Conservation (phyloP, 371 early-diverging fungal genomes). For the Sporodiniella umbellata region DNA sequence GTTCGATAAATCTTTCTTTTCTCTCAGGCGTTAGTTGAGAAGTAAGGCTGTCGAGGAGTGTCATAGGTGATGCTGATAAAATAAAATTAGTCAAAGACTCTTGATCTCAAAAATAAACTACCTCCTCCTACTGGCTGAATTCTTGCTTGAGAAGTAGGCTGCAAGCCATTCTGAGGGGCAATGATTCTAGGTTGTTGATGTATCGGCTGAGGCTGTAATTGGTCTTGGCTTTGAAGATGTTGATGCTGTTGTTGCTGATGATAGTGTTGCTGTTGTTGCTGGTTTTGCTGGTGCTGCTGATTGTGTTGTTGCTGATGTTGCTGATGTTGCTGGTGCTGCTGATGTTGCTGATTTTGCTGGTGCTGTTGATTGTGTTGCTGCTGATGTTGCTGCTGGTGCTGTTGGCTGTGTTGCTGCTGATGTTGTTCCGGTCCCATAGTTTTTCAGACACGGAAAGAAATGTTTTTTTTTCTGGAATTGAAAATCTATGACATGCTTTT, state of each 20-base stretch:
- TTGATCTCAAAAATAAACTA: background rate
- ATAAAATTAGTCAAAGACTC: background rate
- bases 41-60: constrained; percentile 36
- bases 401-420: background rate
- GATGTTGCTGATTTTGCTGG: background rate
- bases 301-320: too few species aligned
- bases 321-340: too few species aligned
- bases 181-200: background rate
- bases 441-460: background rate
- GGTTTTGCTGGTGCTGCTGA: too few species aligned
- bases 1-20: constrained; percentile 31
- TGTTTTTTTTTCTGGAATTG: background rate
- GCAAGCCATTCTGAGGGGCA: background rate
- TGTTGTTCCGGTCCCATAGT: background rate
- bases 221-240: too few species aligned
- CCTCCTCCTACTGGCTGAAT: background rate
- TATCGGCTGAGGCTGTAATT: background rate
- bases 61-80: constrained; percentile 15
- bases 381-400: background rate
- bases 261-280: too few species aligned
- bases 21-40: constrained; percentile 36
- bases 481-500: too few species aligned
- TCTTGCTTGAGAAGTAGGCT: background rate
- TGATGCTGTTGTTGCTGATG: too few species aligned
- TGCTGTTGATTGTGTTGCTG: background rate